These are phyloP conservation scores for Aureobasidium pullulans DNA, from an alignment of 2,329 filamentous ascomycete genomes.

Conservation along the genomic window DNA sequence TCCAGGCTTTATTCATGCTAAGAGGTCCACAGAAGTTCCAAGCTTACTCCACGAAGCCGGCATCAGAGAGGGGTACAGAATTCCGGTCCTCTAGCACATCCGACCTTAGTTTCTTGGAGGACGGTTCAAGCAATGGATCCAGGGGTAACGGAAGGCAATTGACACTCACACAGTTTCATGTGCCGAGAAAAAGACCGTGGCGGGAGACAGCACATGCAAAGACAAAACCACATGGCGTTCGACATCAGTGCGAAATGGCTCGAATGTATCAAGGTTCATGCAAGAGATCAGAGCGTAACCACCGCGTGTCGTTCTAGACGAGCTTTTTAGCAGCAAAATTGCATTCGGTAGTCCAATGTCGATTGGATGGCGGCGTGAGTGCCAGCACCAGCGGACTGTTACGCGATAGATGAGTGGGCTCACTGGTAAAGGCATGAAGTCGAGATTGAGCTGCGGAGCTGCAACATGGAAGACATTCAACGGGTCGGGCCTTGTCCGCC, in stretches of 20 bases:
- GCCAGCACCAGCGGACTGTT: no score
- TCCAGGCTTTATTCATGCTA: not conserved
- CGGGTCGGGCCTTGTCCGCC: not conserved
- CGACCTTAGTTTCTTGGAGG: no score
- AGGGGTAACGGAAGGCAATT: not conserved
- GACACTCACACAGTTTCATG: not conserved
- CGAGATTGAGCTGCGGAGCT: not conserved
- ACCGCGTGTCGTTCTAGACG: no score
- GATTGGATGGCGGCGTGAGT: no score
- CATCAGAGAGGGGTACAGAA: no score
- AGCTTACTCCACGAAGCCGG: no score
- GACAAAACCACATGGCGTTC: not conserved
- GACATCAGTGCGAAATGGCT: not conserved
- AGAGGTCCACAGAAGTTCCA: no score
- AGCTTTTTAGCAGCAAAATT: no score
- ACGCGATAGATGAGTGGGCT: not conserved
- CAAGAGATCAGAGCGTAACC: not conserved
- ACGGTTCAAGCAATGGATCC: not conserved
- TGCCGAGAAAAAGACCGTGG: not conserved
- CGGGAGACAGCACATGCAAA: not conserved
- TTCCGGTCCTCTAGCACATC: no score
- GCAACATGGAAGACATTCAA: not conserved
- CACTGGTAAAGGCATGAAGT: not conserved
- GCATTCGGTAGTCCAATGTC: no score
- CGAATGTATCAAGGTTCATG: not conserved